phyloP scores from a whole-genome alignment of 129 eudicot genomes.

The Arctium lappa region DNA sequence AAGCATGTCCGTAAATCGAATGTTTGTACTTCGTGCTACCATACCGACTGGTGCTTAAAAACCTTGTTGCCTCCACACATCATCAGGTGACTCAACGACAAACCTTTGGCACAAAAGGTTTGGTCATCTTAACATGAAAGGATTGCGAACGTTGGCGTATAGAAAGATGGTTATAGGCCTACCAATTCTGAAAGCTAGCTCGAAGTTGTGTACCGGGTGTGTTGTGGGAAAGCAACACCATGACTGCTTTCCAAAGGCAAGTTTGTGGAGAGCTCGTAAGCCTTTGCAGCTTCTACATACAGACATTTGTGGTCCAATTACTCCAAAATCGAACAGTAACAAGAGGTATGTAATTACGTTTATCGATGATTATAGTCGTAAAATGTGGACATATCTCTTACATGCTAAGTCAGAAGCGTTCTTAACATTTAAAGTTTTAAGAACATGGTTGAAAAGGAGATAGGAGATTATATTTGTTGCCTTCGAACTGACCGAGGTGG shows the following conservation, averaged over 20 bases:
- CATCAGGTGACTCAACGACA: no score
- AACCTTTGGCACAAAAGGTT: background rate
- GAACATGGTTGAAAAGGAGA: background rate
- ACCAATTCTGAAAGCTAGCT: background rate
- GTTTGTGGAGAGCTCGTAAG: conserved; percentile 1
- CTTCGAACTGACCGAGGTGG: background rate
- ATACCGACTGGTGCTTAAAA: background rate
- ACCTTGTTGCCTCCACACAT: background rate
- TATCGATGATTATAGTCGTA: conserved; percentile 9
- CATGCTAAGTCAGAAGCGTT: conserved; percentile 3
- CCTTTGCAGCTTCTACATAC: conserved; percentile 1
- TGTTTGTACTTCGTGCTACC: background rate
- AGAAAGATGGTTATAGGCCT: background rate
- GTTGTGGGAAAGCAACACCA: background rate
- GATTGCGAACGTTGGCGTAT: background rate
- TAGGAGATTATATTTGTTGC: background rate
- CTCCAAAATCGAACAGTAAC: background rate
- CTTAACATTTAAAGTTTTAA: background rate
- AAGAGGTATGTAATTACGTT: conserved; percentile 12
- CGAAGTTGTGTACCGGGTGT: background rate
- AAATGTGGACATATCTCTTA: conserved; percentile 8
- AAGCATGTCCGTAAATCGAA: background rate
- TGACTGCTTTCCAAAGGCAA: background rate
- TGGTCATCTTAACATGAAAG: conserved; percentile 1
- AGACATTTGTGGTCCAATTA: conserved; percentile 16